Evolutionary conservation across 495 filamentous ascomycete genomes (phyloP), one percentile per base, ranked within the genome.

Genomic region (Bacidia gigantensis): DNA sequence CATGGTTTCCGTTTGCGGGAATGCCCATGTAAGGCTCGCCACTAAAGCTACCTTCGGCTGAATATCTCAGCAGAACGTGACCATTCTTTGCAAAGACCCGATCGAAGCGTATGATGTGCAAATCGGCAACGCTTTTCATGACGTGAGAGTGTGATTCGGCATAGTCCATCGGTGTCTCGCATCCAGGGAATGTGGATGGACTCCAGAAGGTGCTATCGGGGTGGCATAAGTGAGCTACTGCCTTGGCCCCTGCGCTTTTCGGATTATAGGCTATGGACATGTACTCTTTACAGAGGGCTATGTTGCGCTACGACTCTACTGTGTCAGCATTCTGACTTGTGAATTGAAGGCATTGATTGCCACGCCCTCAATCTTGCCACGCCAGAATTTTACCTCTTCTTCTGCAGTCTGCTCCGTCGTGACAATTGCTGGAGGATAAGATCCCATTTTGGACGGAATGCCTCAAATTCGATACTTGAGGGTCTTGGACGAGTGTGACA

Each of bases 141-240:
- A 65, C 62, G 20, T 66, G 53, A 26, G 62, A 45, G 53, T 67
- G 64, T 2, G 64, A 63, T 24, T 64, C 62, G 17, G 64, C 64
- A 55, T 67, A 67, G 50, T 64, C 64, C 26, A 64, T 60, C 3
- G 64, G 64, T 11, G 62, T 65, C 23, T 64, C 49, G 56, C 59
- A 67, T 40, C 40, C 55, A 9, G 62, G 63, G 51, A 64, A 63
- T 14, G 62, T 66, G 17, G 62, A 58, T 17, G 62, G 62, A 3
- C 54, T 55, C 23, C 26, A 46, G 55, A 64, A 62, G 41, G 55
- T 56, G 22, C 43, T 38, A 52, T 64, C 50, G 1, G 45, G 2
- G 18, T 55, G 50, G 47, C 62, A 64, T 2, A 66, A 55, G 47
- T 65, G 62, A 22, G 58, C 21, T 10, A 67, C 61, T 20, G 60